Conservation (phyloP, 768 basidiomycete species). For the Symmetrospora coprosmae region DNA sequence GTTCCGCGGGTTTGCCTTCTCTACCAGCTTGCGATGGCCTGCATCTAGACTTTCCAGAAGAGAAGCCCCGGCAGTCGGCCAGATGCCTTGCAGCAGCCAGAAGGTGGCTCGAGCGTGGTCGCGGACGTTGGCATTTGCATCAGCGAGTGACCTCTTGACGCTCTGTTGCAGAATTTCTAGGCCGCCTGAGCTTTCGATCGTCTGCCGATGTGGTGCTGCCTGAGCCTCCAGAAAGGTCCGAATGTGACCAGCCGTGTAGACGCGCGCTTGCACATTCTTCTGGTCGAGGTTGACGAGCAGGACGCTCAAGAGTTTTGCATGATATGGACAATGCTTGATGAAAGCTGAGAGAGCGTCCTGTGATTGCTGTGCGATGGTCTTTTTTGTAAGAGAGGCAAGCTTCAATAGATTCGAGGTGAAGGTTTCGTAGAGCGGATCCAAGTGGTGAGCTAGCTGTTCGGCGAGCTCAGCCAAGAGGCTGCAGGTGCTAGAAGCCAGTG, state of each 20-base stretch:
- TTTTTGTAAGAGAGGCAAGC: conserved; percentile 85
- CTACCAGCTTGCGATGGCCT: conserved; percentile 61
- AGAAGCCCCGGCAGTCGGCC: conserved; percentile 53
- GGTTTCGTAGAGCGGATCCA: conserved; percentile 69
- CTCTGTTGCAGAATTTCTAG: conserved; percentile 59
- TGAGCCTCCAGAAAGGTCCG: conserved; percentile 63
- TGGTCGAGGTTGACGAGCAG: conserved; percentile 59
- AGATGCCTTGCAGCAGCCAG: conserved; percentile 65
- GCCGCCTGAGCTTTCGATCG: conserved; percentile 54
- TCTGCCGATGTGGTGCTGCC: conserved; percentile 48
- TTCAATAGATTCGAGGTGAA: conserved; percentile 62
- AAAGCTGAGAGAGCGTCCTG: conserved; percentile 58
- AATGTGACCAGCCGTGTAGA: conserved; percentile 54
- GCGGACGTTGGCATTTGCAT: conserved; percentile 64
- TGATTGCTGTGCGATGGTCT: conserved; percentile 71
- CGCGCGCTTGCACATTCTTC: conserved; percentile 56
- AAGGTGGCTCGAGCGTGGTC: conserved; percentile 58
- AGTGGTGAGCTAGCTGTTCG: conserved; percentile 47
- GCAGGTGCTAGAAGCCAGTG: conserved; percentile 65
- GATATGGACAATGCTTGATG: conserved; percentile 54
- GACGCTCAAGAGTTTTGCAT: conserved; percentile 53
- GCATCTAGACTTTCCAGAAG: conserved; percentile 58
- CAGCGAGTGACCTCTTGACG: conserved; percentile 57
- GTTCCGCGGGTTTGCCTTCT: conserved; percentile 45
- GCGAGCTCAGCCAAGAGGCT: conserved; percentile 63